A percentile compares a stretch with the other conserved stretches of the same genome.
phyloP scores from a whole-genome alignment of 2,329 filamentous ascomycete genomes.

The Rhinocladiella mackenziei region DNA sequence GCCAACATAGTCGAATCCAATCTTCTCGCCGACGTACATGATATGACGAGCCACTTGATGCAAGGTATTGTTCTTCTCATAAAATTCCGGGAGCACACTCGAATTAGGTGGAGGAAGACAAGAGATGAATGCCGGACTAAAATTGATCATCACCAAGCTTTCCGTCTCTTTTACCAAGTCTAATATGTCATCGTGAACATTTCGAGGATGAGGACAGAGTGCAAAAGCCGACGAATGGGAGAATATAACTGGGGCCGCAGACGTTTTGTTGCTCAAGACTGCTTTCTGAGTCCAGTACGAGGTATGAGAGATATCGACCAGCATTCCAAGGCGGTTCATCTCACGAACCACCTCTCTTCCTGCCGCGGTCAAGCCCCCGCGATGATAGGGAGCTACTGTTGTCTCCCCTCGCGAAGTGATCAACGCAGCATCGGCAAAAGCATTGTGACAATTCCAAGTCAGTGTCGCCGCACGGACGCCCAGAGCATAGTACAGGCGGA shows the following conservation, averaged over 20 bases:
- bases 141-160: constrained; percentile 88
- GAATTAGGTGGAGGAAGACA: constrained; percentile 59
- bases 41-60: constrained; percentile 77
- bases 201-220: constrained; percentile 82
- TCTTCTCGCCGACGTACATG: constrained; percentile 71
- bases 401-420: constrained; percentile 37
- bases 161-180: constrained; percentile 67
- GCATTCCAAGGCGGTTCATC: constrained; percentile 93
- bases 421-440: constrained; percentile 79
- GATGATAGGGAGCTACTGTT: constrained; percentile 39
- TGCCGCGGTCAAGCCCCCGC: constrained; percentile 65
- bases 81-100: constrained; percentile 64
- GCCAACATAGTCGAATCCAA: constrained; percentile 85
- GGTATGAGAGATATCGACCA: constrained; percentile 83
- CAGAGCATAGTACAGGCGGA: constrained; percentile 70
- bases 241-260: constrained; percentile 73
- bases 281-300: constrained; percentile 79
- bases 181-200: constrained; percentile 81
- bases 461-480: constrained; percentile 85
- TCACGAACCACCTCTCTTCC: constrained; percentile 70
- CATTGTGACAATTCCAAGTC: constrained; percentile 91
- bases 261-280: constrained; percentile 54
- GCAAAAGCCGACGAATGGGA: constrained; percentile 78
- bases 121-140: constrained; percentile 75
- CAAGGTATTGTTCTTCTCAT: constrained; percentile 67